Conservation (phyloP, 2,329 filamentous ascomycete genomes). For the Pestalotiopsis sp. region DNA sequence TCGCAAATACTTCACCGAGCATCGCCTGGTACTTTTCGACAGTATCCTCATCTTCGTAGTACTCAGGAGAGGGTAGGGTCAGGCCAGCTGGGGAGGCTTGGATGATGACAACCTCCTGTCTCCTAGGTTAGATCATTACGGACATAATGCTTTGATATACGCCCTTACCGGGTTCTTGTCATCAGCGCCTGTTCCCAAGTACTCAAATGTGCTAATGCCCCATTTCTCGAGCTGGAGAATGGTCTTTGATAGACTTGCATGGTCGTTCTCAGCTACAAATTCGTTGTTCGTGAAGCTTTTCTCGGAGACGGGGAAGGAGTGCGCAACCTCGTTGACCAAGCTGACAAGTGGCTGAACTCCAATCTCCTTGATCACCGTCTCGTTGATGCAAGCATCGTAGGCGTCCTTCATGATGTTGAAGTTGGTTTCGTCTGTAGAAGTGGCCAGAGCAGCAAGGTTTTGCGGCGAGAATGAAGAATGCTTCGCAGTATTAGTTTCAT, state of each 20-base stretch:
- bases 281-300: constrained; percentile 23
- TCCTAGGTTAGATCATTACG: constrained; percentile 15
- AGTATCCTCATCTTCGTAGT: constrained; percentile 58
- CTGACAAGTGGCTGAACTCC: constrained; percentile 59
- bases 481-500: constrained; percentile 28
- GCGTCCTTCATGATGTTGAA: constrained; percentile 67
- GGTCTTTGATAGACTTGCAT: constrained; percentile 43
- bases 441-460: constrained; percentile 35
- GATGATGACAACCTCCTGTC: constrained; percentile 34
- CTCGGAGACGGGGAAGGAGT: constrained; percentile 42
- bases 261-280: constrained; percentile 26
- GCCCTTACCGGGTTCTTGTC: constrained; percentile 41
- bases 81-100: constrained; percentile 47
- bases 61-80: constrained; percentile 64
- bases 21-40: constrained; percentile 52
- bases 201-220: constrained; percentile 42
- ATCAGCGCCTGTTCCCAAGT: constrained; percentile 41
- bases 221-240: constrained; percentile 49
- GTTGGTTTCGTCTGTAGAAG: constrained; percentile 59
- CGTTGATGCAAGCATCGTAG: constrained; percentile 69
- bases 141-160: not conserved
- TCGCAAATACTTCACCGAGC: constrained; percentile 41
- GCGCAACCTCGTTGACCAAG: constrained; percentile 55
- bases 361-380: constrained; percentile 54
- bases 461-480: constrained; percentile 52